Evolutionary conservation across 441 rosid genomes (phyloP).

Genomic region (Biscutella laevigata): DNA sequence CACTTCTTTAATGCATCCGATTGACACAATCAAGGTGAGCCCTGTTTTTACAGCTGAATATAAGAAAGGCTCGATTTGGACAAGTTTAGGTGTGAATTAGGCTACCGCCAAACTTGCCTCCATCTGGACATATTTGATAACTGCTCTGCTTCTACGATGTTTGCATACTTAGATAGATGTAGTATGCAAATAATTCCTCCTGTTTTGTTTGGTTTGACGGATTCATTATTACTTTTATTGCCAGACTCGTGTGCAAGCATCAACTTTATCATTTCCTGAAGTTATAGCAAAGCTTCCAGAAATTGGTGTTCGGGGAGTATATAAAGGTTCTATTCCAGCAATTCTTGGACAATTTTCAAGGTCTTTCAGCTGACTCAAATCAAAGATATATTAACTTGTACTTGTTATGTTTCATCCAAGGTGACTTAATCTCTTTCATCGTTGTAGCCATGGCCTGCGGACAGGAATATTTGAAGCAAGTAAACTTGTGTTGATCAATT

Average conservation of each 20-base stretch:
- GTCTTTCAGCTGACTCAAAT: conserved; percentile 25
- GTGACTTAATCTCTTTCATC: conserved; percentile 15
- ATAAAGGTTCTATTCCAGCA: conserved; percentile 90
- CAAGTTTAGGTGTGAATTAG: conserved; percentile 1
- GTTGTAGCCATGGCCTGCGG: conserved; percentile 84
- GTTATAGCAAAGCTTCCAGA: conserved; percentile 89
- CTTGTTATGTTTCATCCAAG: conserved; percentile 1
- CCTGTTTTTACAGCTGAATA: conserved; percentile 9
- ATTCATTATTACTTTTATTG: conserved; percentile 10
- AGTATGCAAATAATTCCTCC: not conserved
- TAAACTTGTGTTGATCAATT: conserved; percentile 71
- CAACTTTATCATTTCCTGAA: conserved; percentile 68
- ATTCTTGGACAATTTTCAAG: conserved; percentile 94
- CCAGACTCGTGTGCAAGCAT: conserved; percentile 96
- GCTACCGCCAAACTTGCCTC: not conserved
- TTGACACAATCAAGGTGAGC: conserved; percentile 81
- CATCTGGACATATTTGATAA: not conserved
- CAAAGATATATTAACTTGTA: not conserved
- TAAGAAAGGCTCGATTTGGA: not conserved
- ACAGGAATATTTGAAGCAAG: conserved; percentile 92
- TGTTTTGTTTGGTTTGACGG: conserved; percentile 10
- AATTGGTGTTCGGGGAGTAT: conserved; percentile 75
- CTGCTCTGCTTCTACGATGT: conserved; percentile 5
- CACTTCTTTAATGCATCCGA: conserved; percentile 73
- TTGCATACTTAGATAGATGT: not conserved